These are phyloP conservation scores for Pseudogymnoascus sp. DNA, from an alignment of 2,329 filamentous ascomycete species.

Conservation along the genomic window DNA sequence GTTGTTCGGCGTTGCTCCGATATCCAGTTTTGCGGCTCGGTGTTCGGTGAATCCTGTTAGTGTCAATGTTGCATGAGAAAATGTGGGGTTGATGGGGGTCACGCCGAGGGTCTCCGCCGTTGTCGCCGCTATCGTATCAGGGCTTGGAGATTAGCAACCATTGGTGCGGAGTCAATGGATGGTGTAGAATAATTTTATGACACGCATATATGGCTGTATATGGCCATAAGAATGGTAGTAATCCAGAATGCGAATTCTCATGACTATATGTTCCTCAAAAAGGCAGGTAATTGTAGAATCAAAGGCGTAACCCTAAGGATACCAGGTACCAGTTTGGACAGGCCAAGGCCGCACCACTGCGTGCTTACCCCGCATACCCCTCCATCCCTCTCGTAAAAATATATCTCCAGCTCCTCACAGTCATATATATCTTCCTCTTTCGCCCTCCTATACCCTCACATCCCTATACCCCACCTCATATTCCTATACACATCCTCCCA, in stretches of 20 bases:
- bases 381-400: neutral
- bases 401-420: neutral
- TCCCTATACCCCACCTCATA: neutral
- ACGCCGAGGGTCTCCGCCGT: neutral
- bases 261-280: neutral
- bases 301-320: neutral
- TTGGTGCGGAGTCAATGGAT: neutral
- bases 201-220: neutral
- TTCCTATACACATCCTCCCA: neutral
- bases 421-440: neutral
- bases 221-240: neutral
- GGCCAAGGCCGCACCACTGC: neutral
- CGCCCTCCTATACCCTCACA: neutral
- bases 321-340: neutral
- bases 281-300: neutral
- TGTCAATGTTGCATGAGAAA: neutral
- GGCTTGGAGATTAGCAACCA: neutral
- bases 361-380: slow-evolving; percentile 3
- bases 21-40: slow-evolving; percentile 4
- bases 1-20: neutral
- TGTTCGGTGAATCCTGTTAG: neutral
- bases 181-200: neutral
- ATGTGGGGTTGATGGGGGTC: neutral
- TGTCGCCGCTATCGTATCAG: neutral
- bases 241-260: neutral